Conservation (phyloP, 371 early-diverging fungal genomes). For the Polyrhizophydium stewartii region DNA sequence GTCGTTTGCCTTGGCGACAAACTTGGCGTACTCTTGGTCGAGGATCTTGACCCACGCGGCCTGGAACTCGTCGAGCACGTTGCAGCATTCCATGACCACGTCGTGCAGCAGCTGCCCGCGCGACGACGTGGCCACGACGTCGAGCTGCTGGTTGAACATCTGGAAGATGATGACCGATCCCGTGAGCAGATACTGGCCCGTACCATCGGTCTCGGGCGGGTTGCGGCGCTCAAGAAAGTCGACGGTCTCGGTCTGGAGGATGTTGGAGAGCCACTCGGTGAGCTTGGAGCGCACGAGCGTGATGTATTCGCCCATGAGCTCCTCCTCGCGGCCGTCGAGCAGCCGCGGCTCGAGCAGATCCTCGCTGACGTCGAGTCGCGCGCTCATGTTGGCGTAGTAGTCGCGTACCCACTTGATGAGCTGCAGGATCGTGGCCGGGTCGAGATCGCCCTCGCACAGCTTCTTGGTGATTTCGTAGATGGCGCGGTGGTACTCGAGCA, state of each 20-base stretch:
- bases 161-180: constrained; percentile 87
- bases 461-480: constrained; percentile 73
- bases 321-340: constrained; percentile 88
- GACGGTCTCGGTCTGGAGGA: constrained; percentile 76
- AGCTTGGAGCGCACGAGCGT: constrained; percentile 79
- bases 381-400: constrained; percentile 84
- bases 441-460: constrained; percentile 49
- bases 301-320: constrained; percentile 80
- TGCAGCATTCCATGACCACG: constrained; percentile 81
- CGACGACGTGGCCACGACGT: constrained; percentile 72
- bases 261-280: constrained; percentile 85
- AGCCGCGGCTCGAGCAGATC: constrained; percentile 87
- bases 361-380: constrained; percentile 76
- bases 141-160: constrained; percentile 95
- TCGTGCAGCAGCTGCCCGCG: constrained; percentile 82
- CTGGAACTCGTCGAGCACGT: constrained; percentile 75
- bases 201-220: constrained; percentile 74
- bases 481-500: constrained; percentile 88
- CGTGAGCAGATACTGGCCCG: constrained; percentile 73
- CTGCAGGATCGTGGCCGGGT: constrained; percentile 71
- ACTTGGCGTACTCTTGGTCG: constrained; percentile 66
- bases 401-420: constrained; percentile 86
- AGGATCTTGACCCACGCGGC: constrained; percentile 72
- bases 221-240: constrained; percentile 69
- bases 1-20: constrained; percentile 65